A percentile compares a stretch with the other conserved stretches of the same genome.
phyloP scores from a whole-genome alignment of 2,329 filamentous ascomycete species.

The Aspergillus pseudonomiae region DNA sequence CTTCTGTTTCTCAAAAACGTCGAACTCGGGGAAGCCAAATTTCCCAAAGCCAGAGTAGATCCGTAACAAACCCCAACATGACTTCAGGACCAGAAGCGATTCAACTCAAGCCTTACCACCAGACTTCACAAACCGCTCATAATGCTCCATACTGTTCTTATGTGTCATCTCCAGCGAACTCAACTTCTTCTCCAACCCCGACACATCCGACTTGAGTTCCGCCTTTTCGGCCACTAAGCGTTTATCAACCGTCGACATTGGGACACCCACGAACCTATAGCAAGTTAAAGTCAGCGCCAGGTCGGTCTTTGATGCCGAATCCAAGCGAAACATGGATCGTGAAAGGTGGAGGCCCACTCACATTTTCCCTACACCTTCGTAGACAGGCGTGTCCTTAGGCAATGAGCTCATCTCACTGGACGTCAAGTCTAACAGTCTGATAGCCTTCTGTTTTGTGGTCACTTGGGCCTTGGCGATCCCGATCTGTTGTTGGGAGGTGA shows the following conservation, averaged over 20 bases:
- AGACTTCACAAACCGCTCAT: slow-evolving; percentile 80
- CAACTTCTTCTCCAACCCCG: slow-evolving; percentile 82
- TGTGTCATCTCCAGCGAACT: slow-evolving; percentile 93
- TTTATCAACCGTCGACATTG: slow-evolving; percentile 71
- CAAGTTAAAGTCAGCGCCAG: slow-evolving; percentile 11
- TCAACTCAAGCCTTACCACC: slow-evolving; percentile 41
- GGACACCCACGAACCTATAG: slow-evolving; percentile 81
- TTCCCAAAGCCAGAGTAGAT: neutral
- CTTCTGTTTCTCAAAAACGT: neutral
- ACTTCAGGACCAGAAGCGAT: neutral
- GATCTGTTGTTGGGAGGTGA: slow-evolving; percentile 90
- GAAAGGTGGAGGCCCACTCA: slow-evolving; percentile 50
- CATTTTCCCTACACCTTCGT: slow-evolving; percentile 98
- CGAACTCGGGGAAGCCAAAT: neutral
- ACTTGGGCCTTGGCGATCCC: slow-evolving; percentile 83
- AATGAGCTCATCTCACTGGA: slow-evolving; percentile 78
- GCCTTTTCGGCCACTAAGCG: slow-evolving; percentile 76
- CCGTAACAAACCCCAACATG: neutral
- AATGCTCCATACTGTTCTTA: slow-evolving; percentile 89
- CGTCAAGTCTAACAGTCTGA: slow-evolving; percentile 85
- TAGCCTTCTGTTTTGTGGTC: slow-evolving; percentile 81
- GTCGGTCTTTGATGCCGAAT: neutral
- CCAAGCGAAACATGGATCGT: neutral
- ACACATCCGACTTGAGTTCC: slow-evolving; percentile 75
- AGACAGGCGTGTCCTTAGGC: slow-evolving; percentile 75